Conservation (phyloP, 352 stramenopile genomes). For the Peronospora belbahrii region DNA sequence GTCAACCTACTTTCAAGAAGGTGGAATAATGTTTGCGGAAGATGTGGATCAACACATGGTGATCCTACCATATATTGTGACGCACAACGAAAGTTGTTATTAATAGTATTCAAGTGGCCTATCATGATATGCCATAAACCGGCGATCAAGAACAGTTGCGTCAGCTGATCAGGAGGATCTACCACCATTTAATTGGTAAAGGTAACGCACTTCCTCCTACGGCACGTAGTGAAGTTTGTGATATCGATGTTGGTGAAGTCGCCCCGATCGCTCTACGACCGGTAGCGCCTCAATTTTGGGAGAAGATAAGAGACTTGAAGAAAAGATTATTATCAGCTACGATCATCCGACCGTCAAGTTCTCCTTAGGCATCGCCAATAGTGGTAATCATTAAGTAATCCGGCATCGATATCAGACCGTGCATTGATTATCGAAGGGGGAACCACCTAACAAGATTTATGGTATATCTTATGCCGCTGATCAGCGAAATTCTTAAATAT, state of each 20-base stretch:
- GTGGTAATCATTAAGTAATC: conserved; percentile 17
- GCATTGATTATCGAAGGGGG: conserved; percentile 12
- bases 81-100: too few species aligned
- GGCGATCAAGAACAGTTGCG: background rate
- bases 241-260: background rate
- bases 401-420: too few species aligned
- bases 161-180: background rate
- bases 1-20: too few species aligned
- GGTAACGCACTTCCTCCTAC: background rate
- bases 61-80: too few species aligned
- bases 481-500: conserved; percentile 7
- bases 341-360: conserved; percentile 9
- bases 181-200: background rate
- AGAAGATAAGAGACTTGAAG: conserved; percentile 8
- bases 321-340: background rate
- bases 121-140: too few species aligned
- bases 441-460: conserved; percentile 8
- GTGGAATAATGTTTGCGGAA: too few species aligned
- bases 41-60: too few species aligned
- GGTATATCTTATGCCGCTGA: conserved; percentile 17
- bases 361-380: conserved; percentile 11
- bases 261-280: background rate
- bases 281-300: conserved; percentile 3
- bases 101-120: too few species aligned
- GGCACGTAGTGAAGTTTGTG: background rate